Evolutionary conservation across 306 rosid species (phyloP).

Genomic region (Datisca glomerata): DNA sequence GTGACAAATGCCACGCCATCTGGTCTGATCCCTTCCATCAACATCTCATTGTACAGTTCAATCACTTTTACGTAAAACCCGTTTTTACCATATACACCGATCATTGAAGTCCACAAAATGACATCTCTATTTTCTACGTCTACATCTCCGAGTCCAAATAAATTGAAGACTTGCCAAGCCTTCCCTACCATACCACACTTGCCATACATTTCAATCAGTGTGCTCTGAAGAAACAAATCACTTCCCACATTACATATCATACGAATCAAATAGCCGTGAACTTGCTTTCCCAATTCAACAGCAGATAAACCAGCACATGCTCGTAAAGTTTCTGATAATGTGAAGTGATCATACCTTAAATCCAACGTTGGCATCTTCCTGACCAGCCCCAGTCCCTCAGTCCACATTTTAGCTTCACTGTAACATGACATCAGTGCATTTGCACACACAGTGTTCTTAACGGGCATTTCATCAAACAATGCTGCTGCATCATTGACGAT

Average conservation of each 20-base stretch:
- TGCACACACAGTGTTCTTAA: constrained; percentile 48
- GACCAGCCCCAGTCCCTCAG: constrained; percentile 36
- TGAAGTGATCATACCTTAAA: constrained; percentile 49
- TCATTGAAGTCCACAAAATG: constrained; percentile 70
- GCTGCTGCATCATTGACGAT: constrained; percentile 31
- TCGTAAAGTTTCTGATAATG: constrained; percentile 50
- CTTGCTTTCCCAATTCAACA: constrained; percentile 50
- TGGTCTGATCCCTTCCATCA: constrained; percentile 48
- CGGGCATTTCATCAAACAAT: constrained; percentile 73
- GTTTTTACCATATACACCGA: constrained; percentile 59
- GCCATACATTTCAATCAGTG: constrained; percentile 70
- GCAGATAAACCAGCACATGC: constrained; percentile 58
- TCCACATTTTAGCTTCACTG: constrained; percentile 51
- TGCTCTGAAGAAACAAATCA: constrained; percentile 54
- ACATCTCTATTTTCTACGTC: constrained; percentile 39
- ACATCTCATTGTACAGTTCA: constrained; percentile 43
- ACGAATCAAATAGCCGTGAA: constrained; percentile 43
- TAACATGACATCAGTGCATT: constrained; percentile 59
- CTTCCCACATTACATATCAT: constrained; percentile 19
- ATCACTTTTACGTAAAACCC: constrained; percentile 42
- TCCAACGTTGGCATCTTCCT: constrained; percentile 42
- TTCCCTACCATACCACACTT: constrained; percentile 54
- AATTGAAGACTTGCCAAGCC: constrained; percentile 43
- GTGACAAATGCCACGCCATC: constrained; percentile 58
- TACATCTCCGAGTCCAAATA: constrained; percentile 30